Conservation (phyloP, 1,284 basidiomycete species). For the Gomphus sp. region DNA sequence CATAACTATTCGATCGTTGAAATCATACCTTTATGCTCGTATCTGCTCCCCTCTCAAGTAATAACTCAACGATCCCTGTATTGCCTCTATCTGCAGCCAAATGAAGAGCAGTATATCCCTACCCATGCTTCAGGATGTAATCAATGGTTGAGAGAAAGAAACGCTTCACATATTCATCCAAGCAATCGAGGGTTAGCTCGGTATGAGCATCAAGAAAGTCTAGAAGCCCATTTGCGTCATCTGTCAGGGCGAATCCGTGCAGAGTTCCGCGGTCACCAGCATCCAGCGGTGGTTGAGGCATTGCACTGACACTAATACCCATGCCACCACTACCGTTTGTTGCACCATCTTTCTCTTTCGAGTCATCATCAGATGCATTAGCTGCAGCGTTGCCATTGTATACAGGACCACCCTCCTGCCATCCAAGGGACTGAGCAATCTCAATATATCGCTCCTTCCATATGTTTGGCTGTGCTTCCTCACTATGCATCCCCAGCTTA, state of each 20-base stretch:
- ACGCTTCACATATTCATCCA: constrained; percentile 54
- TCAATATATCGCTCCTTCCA: constrained; percentile 50
- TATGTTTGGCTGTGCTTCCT: constrained; percentile 34
- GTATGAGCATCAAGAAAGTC: constrained; percentile 35
- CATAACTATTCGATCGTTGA: background rate
- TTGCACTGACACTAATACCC: constrained; percentile 55
- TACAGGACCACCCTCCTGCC: constrained; percentile 34
- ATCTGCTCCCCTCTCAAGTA: constrained; percentile 65
- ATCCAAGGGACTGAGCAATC: constrained; percentile 61
- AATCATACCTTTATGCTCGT: constrained; percentile 43
- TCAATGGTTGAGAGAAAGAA: background rate
- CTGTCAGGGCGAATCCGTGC: constrained; percentile 52
- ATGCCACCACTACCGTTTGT: constrained; percentile 31
- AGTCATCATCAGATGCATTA: constrained; percentile 21
- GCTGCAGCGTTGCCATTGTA: constrained; percentile 19
- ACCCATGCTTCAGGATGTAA: constrained; percentile 8
- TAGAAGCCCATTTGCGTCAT: constrained; percentile 39
- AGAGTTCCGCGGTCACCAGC: constrained; percentile 14
- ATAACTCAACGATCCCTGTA: constrained; percentile 40
- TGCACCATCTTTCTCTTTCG: constrained; percentile 20
- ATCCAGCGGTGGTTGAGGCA: constrained; percentile 25
- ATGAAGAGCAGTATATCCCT: constrained; percentile 84
- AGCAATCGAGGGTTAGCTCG: constrained; percentile 30
- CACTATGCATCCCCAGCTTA: constrained; percentile 32
- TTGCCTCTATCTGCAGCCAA: constrained; percentile 79